These are phyloP conservation scores for Royoungia palumana DNA, from an alignment of 768 basidiomycete species.

Conservation along the genomic window DNA sequence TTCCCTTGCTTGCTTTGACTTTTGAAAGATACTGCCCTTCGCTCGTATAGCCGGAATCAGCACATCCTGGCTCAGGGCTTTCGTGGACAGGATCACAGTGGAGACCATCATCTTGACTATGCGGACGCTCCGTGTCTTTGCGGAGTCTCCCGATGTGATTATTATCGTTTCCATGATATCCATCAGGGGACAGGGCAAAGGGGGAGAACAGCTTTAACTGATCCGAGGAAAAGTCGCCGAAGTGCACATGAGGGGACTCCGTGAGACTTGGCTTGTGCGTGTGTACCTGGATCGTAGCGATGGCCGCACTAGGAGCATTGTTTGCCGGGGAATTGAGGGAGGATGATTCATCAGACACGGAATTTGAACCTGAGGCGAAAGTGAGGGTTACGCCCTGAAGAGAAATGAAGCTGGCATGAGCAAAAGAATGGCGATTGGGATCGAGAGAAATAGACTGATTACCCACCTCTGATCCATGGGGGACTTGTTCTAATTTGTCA, in stretches of 20 bases:
- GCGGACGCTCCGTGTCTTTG: slow-evolving; percentile 12
- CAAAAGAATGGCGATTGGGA: neutral
- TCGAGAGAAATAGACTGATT: neutral
- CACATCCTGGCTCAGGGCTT: slow-evolving; percentile 13
- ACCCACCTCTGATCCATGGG: slow-evolving; percentile 31
- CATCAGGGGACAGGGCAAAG: slow-evolving; percentile 11
- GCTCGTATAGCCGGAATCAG: slow-evolving; percentile 27
- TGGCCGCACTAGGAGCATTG: slow-evolving; percentile 13
- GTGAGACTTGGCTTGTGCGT: slow-evolving; percentile 27
- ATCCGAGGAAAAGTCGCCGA: slow-evolving; percentile 29
- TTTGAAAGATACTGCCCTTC: slow-evolving; percentile 33
- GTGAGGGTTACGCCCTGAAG: slow-evolving; percentile 29
- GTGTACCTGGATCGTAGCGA: slow-evolving; percentile 20
- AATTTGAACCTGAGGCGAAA: slow-evolving; percentile 40
- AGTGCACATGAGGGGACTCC: slow-evolving; percentile 31
- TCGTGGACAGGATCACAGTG: slow-evolving; percentile 5
- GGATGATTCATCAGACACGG: slow-evolving; percentile 42
- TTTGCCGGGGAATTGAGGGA: slow-evolving; percentile 28
- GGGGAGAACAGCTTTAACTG: slow-evolving; percentile 29
- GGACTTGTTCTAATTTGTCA: slow-evolving; percentile 9
- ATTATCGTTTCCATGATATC: neutral
- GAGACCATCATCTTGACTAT: slow-evolving; percentile 24
- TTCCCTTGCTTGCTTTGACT: slow-evolving; percentile 15
- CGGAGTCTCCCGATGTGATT: slow-evolving; percentile 1
- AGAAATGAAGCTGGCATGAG: slow-evolving; percentile 11